Conservation (phyloP, 345 rosid genomes). For the Brassica rapa region DNA sequence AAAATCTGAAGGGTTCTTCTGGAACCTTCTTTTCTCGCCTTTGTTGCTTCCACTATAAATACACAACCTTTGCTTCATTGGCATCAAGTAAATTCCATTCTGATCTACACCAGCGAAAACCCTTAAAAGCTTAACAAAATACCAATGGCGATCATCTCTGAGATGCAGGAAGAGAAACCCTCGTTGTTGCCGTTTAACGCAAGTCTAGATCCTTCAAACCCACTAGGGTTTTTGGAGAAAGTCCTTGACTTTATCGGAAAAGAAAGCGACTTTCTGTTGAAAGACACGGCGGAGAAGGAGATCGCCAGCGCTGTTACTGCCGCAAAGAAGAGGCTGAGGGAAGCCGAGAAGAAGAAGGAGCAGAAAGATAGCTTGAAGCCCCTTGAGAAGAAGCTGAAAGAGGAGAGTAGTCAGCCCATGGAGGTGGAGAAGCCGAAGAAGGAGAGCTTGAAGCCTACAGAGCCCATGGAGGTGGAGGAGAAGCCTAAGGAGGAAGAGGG, state of each 20-base stretch:
- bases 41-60: constrained; percentile 15
- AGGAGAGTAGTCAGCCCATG: constrained; percentile 20
- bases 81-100: not conserved
- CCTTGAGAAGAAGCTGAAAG: constrained; percentile 26
- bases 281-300: constrained; percentile 65
- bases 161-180: constrained; percentile 36
- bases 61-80: not conserved
- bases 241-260: constrained; percentile 65
- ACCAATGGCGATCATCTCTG: constrained; percentile 75
- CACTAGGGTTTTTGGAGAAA: constrained; percentile 61
- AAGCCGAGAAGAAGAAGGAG: constrained; percentile 34
- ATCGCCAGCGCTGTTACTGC: constrained; percentile 49
- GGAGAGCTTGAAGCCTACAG: not conserved
- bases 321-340: constrained; percentile 43
- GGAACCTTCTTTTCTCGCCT: constrained; percentile 1
- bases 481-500: constrained; percentile 29
- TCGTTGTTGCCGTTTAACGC: constrained; percentile 49
- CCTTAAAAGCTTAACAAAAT: not conserved
- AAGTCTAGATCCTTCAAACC: constrained; percentile 60
- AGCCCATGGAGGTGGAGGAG: constrained; percentile 34
- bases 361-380: constrained; percentile 29
- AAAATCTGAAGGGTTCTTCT: not conserved
- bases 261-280: constrained; percentile 63
- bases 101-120: not conserved
- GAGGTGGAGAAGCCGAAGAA: constrained; percentile 15